phyloP scores from a whole-genome alignment of 352 stramenopile genomes.

The Pythium oligandrum region DNA sequence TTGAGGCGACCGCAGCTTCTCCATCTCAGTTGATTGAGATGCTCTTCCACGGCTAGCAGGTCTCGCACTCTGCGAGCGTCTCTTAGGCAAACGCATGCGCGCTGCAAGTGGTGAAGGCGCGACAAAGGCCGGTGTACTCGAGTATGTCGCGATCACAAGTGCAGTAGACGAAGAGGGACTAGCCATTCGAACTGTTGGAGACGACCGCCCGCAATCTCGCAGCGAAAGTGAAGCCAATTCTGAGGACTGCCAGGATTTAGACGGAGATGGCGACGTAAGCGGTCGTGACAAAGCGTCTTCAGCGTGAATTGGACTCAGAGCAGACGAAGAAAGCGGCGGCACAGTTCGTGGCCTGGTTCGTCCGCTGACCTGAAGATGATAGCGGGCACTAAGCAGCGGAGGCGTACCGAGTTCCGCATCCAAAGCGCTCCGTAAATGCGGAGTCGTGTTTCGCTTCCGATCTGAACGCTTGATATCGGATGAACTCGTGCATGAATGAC shows the following conservation, averaged over 20 bases:
- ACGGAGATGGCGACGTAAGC: background rate
- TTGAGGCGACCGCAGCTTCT: background rate
- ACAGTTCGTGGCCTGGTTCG: background rate
- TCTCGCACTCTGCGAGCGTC: background rate
- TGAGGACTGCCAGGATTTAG: too few relatives aligned
- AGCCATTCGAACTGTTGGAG: background rate
- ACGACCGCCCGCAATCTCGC: background rate
- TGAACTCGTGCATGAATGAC: background rate
- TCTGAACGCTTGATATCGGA: background rate
- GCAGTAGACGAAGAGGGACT: conserved; percentile 1
- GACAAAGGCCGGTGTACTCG: conserved; percentile 29
- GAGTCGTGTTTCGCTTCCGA: background rate
- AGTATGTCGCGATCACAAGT: conserved; percentile 30
- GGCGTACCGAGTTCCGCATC: conserved; percentile 8
- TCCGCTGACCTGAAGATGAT: conserved; percentile 15
- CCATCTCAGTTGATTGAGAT: background rate
- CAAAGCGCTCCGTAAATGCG: background rate
- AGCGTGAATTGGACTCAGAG: background rate
- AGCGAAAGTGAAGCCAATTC: background rate
- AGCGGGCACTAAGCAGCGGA: conserved; percentile 28
- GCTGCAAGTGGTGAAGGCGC: conserved; percentile 42
- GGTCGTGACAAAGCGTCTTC: background rate
- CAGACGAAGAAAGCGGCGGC: background rate
- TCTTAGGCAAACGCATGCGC: conserved; percentile 18
- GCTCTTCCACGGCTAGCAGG: background rate